Evolutionary conservation across 805 yeast genomes (phyloP).

Genomic region (Starmerella stellata): DNA sequence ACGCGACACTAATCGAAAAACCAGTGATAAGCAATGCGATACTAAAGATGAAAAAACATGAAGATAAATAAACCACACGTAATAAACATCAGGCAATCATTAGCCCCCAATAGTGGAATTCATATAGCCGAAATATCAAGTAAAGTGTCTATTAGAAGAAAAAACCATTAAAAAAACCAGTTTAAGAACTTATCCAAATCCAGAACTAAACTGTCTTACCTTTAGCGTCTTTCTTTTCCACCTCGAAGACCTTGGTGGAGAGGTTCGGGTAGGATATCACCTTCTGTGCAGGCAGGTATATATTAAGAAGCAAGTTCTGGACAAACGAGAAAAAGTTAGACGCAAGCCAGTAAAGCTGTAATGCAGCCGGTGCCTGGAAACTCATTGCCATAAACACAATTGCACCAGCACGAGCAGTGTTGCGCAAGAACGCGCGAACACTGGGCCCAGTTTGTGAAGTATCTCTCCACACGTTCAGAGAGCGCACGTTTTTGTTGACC

Average conservation of each 20-base stretch:
- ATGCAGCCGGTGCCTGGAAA: constrained; percentile 69
- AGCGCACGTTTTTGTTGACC: constrained; percentile 14
- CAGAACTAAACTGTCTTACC: too few species aligned
- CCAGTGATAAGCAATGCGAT: too few species aligned
- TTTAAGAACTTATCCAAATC: too few species aligned
- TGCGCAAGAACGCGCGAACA: constrained; percentile 31
- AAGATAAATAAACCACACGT: too few species aligned
- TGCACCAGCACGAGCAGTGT: constrained; percentile 53
- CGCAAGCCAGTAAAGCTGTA: constrained; percentile 77
- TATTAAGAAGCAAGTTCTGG: constrained; percentile 59
- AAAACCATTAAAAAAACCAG: too few species aligned
- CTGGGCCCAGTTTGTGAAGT: constrained; percentile 7
- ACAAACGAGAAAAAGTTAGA: constrained; percentile 59
- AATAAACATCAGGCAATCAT: too few species aligned
- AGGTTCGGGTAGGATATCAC: constrained; percentile 24
- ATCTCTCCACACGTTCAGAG: neutral
- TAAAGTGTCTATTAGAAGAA: too few species aligned
- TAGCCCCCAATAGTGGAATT: too few species aligned
- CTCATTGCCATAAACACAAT: constrained; percentile 69
- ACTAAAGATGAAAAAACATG: too few species aligned
- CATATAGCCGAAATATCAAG: too few species aligned
- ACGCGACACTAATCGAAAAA: too few species aligned
- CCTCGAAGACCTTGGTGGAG: constrained; percentile 1
- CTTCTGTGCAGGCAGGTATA: constrained; percentile 39
- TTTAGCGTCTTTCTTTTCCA: too few species aligned